These are phyloP conservation scores for Penicillium cinerascens DNA, from an alignment of 495 filamentous ascomycete genomes.

Conservation along the genomic window DNA sequence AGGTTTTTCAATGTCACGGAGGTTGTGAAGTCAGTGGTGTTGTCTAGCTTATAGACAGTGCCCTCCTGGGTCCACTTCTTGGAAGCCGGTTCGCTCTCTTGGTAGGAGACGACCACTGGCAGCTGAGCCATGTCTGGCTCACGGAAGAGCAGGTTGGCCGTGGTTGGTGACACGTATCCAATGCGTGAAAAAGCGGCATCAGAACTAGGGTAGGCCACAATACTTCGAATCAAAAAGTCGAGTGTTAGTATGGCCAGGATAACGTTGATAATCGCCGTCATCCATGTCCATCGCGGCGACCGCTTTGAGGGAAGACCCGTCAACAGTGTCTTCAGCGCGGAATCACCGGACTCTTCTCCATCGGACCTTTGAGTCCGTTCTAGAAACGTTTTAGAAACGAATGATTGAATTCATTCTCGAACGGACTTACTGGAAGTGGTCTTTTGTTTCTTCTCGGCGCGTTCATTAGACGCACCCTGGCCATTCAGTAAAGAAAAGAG, in stretches of 20 bases:
- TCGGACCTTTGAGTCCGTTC: neutral
- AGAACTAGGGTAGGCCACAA: constrained; percentile 60
- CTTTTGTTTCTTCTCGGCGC: constrained; percentile 7
- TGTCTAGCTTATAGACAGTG: constrained; percentile 57
- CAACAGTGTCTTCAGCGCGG: constrained; percentile 59
- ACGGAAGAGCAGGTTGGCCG: constrained; percentile 76
- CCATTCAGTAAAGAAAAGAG: constrained; percentile 26
- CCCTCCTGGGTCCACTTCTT: constrained; percentile 63
- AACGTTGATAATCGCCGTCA: constrained; percentile 68
- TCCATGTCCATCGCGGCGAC: constrained; percentile 50
- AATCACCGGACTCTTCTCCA: constrained; percentile 17
- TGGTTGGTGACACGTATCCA: constrained; percentile 78
- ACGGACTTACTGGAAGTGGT: constrained; percentile 2
- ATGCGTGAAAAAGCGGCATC: constrained; percentile 79
- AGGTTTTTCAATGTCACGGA: constrained; percentile 55
- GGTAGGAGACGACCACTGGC: constrained; percentile 68
- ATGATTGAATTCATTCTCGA: neutral
- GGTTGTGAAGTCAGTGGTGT: constrained; percentile 78
- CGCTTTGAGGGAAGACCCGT: constrained; percentile 69
- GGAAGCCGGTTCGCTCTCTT: constrained; percentile 27
- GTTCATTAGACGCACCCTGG: neutral
- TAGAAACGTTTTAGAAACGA: neutral
- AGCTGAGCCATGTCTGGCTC: constrained; percentile 74
- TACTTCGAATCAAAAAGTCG: constrained; percentile 71
- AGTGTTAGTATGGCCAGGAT: constrained; percentile 60